Conservation (phyloP, 352 stramenopile species). For the Pythium aphanidermatum region DNA sequence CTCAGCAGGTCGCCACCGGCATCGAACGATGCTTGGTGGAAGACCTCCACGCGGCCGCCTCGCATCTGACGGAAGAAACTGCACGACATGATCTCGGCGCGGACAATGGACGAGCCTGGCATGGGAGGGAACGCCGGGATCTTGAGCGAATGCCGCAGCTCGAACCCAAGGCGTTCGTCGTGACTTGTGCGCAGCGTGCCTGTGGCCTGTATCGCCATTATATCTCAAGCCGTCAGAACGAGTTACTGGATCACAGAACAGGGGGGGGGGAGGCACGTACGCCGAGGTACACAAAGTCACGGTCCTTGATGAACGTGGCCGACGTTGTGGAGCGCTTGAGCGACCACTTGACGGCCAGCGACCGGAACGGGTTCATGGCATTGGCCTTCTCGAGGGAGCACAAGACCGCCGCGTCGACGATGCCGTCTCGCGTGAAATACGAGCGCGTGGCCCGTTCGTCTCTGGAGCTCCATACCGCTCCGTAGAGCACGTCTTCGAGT, state of each 20-base stretch:
- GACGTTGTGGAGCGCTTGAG: conserved; percentile 12
- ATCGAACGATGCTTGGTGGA: conserved; percentile 55
- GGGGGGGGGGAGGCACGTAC: too few relatives aligned
- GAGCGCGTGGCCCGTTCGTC: conserved; percentile 51
- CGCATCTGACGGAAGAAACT: conserved; percentile 61
- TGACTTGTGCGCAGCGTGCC: conserved; percentile 30
- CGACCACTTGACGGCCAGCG: conserved; percentile 59
- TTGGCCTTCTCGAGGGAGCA: conserved; percentile 37
- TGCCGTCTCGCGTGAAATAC: conserved; percentile 42
- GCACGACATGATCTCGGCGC: conserved; percentile 57
- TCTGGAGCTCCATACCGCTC: conserved; percentile 31
- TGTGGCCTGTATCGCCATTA: conserved; percentile 34
- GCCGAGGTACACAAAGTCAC: conserved; percentile 60
- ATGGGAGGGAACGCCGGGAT: conserved; percentile 47
- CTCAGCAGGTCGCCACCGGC: conserved; percentile 37
- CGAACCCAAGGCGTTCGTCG: conserved; percentile 53
- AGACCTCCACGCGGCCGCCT: conserved; percentile 50
- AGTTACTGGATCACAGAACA: too few relatives aligned
- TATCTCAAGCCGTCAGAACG: too few relatives aligned
- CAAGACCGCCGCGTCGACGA: conserved; percentile 45
- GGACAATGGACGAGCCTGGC: conserved; percentile 37
- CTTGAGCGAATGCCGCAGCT: conserved; percentile 64
- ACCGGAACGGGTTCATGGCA: conserved; percentile 44
- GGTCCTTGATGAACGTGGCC: conserved; percentile 31
- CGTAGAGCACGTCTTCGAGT: conserved; percentile 62